phyloP scores from a whole-genome alignment of 2,329 filamentous ascomycete genomes.

The Grosmannia penicillata region DNA sequence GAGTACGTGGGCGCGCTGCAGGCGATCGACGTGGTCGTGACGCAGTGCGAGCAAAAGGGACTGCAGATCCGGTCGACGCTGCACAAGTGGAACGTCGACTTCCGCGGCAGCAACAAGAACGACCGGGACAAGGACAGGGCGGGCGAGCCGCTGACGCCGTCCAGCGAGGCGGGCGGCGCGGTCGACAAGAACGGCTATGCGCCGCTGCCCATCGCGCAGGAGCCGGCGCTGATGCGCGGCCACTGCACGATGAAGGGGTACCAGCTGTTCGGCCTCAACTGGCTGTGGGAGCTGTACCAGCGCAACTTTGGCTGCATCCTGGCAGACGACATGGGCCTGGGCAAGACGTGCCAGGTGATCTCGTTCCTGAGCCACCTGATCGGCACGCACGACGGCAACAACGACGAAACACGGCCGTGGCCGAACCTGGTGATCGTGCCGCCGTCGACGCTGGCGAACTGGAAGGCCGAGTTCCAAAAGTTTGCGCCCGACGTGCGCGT shows the following conservation, averaged over 20 bases:
- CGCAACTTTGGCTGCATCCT: conserved; percentile 76
- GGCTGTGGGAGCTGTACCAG: conserved; percentile 73
- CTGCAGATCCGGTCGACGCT: conserved; percentile 34
- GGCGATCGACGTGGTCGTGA: conserved; percentile 70
- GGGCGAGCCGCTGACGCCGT: conserved; percentile 20
- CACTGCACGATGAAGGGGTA: conserved; percentile 78
- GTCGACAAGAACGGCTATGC: conserved; percentile 13
- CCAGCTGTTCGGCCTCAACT: conserved; percentile 87
- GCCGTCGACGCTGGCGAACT: conserved; percentile 88
- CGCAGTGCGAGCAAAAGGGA: conserved; percentile 58
- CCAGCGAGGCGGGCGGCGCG: conserved; percentile 16
- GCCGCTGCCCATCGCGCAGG: conserved; percentile 33
- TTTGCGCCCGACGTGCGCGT: conserved; percentile 71
- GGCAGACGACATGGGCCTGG: conserved; percentile 92
- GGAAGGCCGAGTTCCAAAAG: conserved; percentile 75
- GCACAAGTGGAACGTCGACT: conserved; percentile 33
- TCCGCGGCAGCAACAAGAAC: conserved; percentile 22
- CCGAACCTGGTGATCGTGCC: conserved; percentile 79
- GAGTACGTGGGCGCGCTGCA: conserved; percentile 69
- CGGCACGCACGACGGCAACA: conserved; percentile 34
- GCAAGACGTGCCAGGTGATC: conserved; percentile 96
- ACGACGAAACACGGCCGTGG: conserved; percentile 34
- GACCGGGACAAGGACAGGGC: conserved; percentile 10
- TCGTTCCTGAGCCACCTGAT: conserved; percentile 75
- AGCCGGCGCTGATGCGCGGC: conserved; percentile 65